Conservation (phyloP, 1,284 basidiomycete genomes). For the Ustilago loliicola region DNA sequence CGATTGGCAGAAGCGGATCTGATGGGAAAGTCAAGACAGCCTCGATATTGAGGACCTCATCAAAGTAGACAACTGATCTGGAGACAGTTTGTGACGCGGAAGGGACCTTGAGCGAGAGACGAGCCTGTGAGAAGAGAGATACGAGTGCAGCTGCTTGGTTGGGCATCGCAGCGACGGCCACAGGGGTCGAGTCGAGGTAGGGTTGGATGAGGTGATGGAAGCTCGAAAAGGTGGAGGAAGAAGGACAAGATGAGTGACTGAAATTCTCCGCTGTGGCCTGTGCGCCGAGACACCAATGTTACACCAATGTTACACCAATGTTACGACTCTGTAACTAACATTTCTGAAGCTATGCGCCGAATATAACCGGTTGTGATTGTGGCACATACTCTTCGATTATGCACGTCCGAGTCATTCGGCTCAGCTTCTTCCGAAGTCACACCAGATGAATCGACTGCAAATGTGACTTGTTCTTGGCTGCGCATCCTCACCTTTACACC, state of each 20-base stretch:
- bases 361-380: neutral
- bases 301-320: neutral
- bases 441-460: neutral
- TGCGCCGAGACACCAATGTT: neutral
- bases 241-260: constrained; percentile 4
- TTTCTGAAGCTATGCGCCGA: neutral
- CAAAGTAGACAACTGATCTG: constrained; percentile 41
- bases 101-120: constrained; percentile 27
- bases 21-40: constrained; percentile 32
- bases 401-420: constrained; percentile 28
- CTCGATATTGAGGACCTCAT: constrained; percentile 41
- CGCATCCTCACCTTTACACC: neutral
- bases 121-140: constrained; percentile 38
- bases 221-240: constrained; percentile 8
- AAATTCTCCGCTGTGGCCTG: constrained; percentile 4
- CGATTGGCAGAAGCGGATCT: constrained; percentile 21
- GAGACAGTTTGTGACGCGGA: constrained; percentile 14
- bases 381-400: neutral
- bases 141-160: constrained; percentile 24
- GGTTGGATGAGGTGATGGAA: neutral
- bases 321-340: neutral
- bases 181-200: neutral
- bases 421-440: constrained; percentile 5
- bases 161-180: constrained; percentile 18
- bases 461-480: neutral